Conservation (phyloP, 2,329 filamentous ascomycete genomes). For the Geosmithia putterillii region DNA sequence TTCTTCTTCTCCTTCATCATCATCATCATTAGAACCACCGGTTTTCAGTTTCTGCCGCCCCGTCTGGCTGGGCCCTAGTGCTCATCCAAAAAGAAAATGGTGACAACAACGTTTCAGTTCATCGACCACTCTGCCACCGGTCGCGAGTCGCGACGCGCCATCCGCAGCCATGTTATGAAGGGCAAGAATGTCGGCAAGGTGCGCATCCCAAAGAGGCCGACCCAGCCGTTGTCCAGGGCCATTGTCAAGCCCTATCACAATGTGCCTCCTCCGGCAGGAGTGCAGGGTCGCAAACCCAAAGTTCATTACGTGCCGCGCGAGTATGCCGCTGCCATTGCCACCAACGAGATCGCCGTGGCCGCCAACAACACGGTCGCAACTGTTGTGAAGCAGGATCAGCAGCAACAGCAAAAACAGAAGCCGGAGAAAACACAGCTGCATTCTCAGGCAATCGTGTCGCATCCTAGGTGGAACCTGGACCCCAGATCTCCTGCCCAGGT, state of each 20-base stretch:
- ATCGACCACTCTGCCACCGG: constrained; percentile 5
- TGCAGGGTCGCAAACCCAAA: neutral
- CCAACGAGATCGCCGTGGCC: too few relatives aligned
- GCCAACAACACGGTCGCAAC: too few relatives aligned
- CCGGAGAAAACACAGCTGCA: too few relatives aligned
- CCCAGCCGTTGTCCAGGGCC: neutral
- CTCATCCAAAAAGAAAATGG: too few relatives aligned
- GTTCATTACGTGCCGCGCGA: neutral
- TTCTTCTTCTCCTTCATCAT: too few relatives aligned
- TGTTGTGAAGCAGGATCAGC: neutral
- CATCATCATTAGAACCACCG: too few relatives aligned
- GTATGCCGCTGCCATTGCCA: too few relatives aligned
- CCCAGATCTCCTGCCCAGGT: constrained; percentile 1
- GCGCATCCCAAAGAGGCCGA: constrained; percentile 1
- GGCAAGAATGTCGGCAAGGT: constrained; percentile 6
- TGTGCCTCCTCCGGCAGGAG: neutral
- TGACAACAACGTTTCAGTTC: constrained; percentile 4
- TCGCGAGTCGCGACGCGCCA: constrained; percentile 2
- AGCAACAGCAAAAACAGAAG: constrained; percentile 1
- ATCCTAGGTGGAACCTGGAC: too few relatives aligned
- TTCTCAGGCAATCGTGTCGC: too few relatives aligned
- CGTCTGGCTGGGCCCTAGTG: too few relatives aligned
- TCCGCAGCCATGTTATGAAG: constrained; percentile 8
- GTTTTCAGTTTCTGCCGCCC: too few relatives aligned
- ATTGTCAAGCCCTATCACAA: neutral